phyloP scores from a whole-genome alignment of 768 basidiomycete species.

The Hemileccinum rubropunctum region DNA sequence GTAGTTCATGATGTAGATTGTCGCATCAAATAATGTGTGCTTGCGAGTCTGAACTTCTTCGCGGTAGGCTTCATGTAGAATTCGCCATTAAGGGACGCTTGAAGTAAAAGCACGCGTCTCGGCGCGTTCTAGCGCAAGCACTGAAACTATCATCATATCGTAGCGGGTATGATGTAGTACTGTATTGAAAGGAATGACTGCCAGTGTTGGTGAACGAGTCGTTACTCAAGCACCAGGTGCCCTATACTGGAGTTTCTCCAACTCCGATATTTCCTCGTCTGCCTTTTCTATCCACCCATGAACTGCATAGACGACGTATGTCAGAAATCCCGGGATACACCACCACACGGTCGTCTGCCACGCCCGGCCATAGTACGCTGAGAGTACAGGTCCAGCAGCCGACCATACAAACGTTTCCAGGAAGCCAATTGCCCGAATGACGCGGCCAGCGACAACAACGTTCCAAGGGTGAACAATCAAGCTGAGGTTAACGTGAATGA shows the following conservation, averaged over 20 bases:
- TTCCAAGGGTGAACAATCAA: constrained; percentile 40
- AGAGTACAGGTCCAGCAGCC: constrained; percentile 47
- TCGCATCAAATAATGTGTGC: no score
- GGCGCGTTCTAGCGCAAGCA: no score
- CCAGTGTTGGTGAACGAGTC: no score
- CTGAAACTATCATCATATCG: no score
- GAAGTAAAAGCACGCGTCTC: no score
- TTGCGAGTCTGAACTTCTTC: no score
- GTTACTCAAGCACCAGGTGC: constrained; percentile 49
- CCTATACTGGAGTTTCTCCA: constrained; percentile 54
- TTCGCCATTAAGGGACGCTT: no score
- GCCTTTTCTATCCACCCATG: constrained; percentile 44
- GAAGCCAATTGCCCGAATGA: constrained; percentile 33
- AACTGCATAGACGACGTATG: constrained; percentile 45
- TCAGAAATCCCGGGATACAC: constrained; percentile 41
- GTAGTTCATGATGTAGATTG: constrained; percentile 3
- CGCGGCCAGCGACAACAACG: constrained; percentile 24
- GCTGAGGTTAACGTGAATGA: constrained; percentile 49
- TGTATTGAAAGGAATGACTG: no score
- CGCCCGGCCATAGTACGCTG: constrained; percentile 43
- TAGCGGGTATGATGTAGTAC: no score
- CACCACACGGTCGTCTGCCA: constrained; percentile 60
- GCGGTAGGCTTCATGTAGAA: no score
- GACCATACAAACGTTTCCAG: constrained; percentile 37
- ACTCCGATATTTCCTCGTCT: constrained; percentile 44